Conservation (phyloP, 305 asterid species). For the Ilex paraguariensis region DNA sequence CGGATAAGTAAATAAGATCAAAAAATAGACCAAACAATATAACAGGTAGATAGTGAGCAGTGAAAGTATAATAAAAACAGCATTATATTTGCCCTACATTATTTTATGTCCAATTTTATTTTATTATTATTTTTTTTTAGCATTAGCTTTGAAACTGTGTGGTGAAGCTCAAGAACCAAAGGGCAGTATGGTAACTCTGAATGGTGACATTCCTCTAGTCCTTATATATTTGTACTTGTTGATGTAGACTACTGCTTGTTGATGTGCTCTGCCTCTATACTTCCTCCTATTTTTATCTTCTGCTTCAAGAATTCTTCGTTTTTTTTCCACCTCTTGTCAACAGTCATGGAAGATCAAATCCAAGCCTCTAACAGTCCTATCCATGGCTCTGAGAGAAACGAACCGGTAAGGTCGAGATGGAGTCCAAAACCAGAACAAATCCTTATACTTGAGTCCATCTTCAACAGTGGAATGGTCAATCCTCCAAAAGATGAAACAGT, state of each 20-base stretch:
- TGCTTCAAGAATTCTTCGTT: background rate
- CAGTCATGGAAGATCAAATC: constrained; percentile 41
- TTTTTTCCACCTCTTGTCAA: background rate
- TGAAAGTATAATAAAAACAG: too few species aligned
- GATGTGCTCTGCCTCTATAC: too few species aligned
- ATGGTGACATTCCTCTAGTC: constrained; percentile 2
- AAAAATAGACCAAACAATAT: too few species aligned
- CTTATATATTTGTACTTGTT: constrained; percentile 2
- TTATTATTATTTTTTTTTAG: too few species aligned
- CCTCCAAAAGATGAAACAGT: constrained; percentile 72
- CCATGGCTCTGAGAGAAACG: constrained; percentile 20
- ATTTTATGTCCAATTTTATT: too few species aligned
- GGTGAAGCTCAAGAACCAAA: background rate
- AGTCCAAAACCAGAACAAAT: constrained; percentile 76
- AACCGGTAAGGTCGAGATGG: constrained; percentile 70
- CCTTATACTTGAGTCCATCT: constrained; percentile 70
- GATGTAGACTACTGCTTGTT: constrained; percentile 8
- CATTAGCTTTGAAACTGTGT: too few species aligned
- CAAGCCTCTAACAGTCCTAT: constrained; percentile 15
- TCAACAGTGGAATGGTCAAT: constrained; percentile 72
- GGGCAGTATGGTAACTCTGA: constrained; percentile 11
- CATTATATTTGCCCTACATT: too few species aligned
- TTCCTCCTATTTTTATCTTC: too few species aligned
- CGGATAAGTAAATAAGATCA: too few species aligned
- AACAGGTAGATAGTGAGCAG: too few species aligned